Conservation (phyloP, 2,329 filamentous ascomycete genomes). For the Moelleriella libera region DNA sequence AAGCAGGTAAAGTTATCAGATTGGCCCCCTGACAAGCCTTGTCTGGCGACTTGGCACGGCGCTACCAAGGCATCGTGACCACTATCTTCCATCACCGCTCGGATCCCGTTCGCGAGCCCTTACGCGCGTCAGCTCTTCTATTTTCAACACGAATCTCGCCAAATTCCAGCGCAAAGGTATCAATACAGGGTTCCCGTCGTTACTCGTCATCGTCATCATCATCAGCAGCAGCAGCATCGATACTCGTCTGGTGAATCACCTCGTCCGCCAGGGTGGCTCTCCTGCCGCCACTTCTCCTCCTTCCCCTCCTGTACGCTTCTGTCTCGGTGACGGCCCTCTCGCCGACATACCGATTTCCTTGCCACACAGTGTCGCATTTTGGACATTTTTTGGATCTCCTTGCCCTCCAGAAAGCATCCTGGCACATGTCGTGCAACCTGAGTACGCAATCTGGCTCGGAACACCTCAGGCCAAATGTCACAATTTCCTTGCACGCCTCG, state of each 20-base stretch:
- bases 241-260: constrained; percentile 13
- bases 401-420: constrained; percentile 57
- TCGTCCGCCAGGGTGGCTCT: constrained; percentile 20
- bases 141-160: no score
- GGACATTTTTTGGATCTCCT: constrained; percentile 51
- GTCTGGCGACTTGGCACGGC: no score
- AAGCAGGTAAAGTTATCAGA: no score
- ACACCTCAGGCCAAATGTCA: constrained; percentile 75
- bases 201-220: not conserved
- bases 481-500: constrained; percentile 75
- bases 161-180: no score
- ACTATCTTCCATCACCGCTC: no score
- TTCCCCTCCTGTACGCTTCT: constrained; percentile 30
- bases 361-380: constrained; percentile 38
- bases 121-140: no score
- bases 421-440: constrained; percentile 66
- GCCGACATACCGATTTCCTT: constrained; percentile 34
- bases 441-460: constrained; percentile 49
- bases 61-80: no score
- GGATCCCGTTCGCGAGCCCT: no score
- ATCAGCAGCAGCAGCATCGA: constrained; percentile 4
- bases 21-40: no score
- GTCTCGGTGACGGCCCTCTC: constrained; percentile 42
- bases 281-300: constrained; percentile 19
- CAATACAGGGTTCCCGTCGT: not conserved